Evolutionary conservation across 768 basidiomycete species (phyloP).

Genomic region (Tulasnella calospora): DNA sequence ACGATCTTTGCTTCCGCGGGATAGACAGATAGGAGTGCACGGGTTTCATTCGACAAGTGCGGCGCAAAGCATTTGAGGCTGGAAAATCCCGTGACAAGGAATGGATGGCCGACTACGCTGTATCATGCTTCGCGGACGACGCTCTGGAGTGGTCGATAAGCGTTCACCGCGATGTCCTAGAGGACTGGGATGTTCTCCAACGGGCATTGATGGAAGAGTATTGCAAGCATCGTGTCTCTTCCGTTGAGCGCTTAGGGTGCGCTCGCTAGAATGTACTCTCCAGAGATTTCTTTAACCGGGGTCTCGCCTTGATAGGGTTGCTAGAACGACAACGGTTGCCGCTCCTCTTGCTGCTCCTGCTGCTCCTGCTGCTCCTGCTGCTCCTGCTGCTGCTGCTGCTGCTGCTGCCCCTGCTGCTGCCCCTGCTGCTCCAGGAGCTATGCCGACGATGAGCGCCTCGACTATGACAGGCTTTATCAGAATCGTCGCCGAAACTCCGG

Average conservation of each 20-base stretch:
- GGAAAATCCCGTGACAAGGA: constrained; percentile 3
- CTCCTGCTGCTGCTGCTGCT: too few species aligned
- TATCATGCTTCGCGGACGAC: not conserved
- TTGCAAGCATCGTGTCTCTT: not conserved
- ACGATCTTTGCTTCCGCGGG: not conserved
- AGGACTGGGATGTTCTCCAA: constrained; percentile 2
- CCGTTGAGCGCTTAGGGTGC: not conserved
- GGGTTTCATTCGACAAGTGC: not conserved
- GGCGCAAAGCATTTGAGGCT: not conserved
- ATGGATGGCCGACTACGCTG: constrained; percentile 8
- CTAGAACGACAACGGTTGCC: not conserved
- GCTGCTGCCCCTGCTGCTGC: too few species aligned
- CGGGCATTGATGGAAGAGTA: not conserved
- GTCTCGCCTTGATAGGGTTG: not conserved
- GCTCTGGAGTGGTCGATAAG: not conserved
- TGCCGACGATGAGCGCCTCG: not conserved
- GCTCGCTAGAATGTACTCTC: not conserved
- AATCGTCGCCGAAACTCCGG: not conserved
- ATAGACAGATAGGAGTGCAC: not conserved
- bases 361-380: too few species aligned
- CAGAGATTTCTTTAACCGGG: not conserved
- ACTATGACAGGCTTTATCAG: not conserved
- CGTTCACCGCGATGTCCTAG: not conserved
- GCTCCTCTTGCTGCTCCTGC: not conserved
- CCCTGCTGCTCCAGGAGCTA: not conserved